Percentiles rank a stretch among this genome's conserved stretches.
Evolutionary conservation across 495 filamentous ascomycete genomes (phyloP).

Genomic region (Penicillium pancosmium): DNA sequence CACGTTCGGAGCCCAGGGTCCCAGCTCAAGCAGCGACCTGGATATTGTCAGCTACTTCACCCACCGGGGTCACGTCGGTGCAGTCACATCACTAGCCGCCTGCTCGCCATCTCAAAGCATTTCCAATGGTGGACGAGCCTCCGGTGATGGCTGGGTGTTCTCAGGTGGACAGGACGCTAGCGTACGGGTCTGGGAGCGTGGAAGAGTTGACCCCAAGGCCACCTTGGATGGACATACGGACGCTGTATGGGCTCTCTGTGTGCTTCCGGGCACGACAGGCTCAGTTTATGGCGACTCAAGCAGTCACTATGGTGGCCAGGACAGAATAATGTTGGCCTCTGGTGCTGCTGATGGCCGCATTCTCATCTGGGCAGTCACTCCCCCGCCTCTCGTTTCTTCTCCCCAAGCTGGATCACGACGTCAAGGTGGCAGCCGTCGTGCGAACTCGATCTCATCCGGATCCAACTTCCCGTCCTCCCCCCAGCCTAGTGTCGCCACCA

Average conservation of each 20-base stretch:
- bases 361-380: slow-evolving; percentile 91
- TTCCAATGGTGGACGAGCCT: slow-evolving; percentile 79
- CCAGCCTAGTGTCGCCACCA: slow-evolving; percentile 81
- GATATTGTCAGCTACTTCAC: slow-evolving; percentile 94
- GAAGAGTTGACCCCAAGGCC: slow-evolving; percentile 91
- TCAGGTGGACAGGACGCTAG: slow-evolving; percentile 95
- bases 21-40: slow-evolving; percentile 66
- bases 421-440: slow-evolving; percentile 76
- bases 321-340: slow-evolving; percentile 86
- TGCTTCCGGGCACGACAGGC: slow-evolving; percentile 82
- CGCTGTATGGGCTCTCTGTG: slow-evolving; percentile 93
- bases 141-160: slow-evolving; percentile 96
- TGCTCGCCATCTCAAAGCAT: slow-evolving; percentile 84
- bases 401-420: slow-evolving; percentile 71
- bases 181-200: slow-evolving; percentile 91
- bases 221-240: slow-evolving; percentile 94
- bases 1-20: slow-evolving; percentile 54
- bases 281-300: slow-evolving; percentile 73
- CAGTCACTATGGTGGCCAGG: slow-evolving; percentile 70
- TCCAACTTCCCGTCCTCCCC: slow-evolving; percentile 87
- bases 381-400: slow-evolving; percentile 82
- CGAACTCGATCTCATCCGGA: slow-evolving; percentile 87
- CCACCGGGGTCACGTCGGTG: slow-evolving; percentile 86
- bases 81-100: slow-evolving; percentile 85
- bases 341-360: slow-evolving; percentile 90